A percentile compares a stretch with the other conserved stretches of the same genome.
Conservation (phyloP, 371 early-diverging fungal species). For the Mortierella sp. region DNA sequence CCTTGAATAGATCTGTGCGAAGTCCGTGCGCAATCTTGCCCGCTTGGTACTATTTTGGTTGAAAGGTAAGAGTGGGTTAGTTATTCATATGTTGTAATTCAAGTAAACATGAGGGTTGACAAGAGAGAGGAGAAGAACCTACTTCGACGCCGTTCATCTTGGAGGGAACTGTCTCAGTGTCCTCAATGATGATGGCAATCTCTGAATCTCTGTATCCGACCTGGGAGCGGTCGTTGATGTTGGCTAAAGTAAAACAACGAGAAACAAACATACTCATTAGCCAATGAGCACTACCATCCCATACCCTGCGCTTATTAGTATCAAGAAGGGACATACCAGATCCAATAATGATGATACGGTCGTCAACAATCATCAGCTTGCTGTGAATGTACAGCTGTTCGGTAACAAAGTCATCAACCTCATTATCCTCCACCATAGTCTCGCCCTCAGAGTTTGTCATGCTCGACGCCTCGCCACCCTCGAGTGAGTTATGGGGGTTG, state of each 20-base stretch:
- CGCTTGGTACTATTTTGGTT: slow-evolving; percentile 69
- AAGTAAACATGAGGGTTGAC: background rate
- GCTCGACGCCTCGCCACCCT: slow-evolving; percentile 3
- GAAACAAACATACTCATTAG: background rate
- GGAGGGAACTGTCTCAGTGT: slow-evolving; percentile 74
- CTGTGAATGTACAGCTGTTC: slow-evolving; percentile 94
- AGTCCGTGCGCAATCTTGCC: slow-evolving; percentile 82
- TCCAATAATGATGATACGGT: slow-evolving; percentile 85
- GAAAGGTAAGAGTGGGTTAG: slow-evolving; percentile 11
- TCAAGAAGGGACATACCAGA: slow-evolving; percentile 63
- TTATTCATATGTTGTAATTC: background rate
- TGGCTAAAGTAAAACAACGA: slow-evolving; percentile 63
- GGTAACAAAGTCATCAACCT: slow-evolving; percentile 71
- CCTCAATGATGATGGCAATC: slow-evolving; percentile 88
- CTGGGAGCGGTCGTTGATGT: slow-evolving; percentile 92
- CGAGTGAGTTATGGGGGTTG: slow-evolving; percentile 4
- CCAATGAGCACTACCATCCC: background rate
- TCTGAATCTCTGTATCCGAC: slow-evolving; percentile 94
- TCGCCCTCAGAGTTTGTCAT: slow-evolving; percentile 26
- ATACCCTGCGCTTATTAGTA: background rate
- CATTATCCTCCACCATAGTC: slow-evolving; percentile 33
- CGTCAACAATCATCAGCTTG: slow-evolving; percentile 95
- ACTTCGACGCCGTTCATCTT: slow-evolving; percentile 81
- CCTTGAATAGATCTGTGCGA: slow-evolving; percentile 85
- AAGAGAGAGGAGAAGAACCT: slow-evolving; percentile 17